phyloP scores from a whole-genome alignment of 208 protist species.

The Acanthamoeba pearcei region DNA sequence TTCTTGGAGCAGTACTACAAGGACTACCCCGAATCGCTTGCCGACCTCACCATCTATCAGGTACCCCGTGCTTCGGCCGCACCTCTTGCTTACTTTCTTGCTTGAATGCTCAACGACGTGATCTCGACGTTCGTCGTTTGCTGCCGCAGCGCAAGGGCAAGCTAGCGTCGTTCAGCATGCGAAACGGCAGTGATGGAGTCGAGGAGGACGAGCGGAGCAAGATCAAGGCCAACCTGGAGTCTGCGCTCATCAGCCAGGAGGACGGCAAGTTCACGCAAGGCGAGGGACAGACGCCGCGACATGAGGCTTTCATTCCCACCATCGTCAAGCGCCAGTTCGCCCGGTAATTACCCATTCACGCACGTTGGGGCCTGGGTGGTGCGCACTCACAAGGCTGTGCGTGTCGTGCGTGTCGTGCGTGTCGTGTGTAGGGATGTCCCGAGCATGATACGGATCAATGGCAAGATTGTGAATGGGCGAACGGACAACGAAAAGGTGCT shows the following conservation, averaged over 20 bases:
- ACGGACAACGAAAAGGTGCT: constrained; percentile 67
- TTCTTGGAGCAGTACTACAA: constrained; percentile 57
- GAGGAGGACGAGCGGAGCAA: constrained; percentile 9
- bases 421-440: background rate
- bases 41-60: constrained; percentile 63
- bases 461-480: constrained; percentile 41
- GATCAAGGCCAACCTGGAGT: constrained; percentile 41
- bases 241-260: constrained; percentile 32
- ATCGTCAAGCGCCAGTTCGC: constrained; percentile 59
- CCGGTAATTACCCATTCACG: background rate
- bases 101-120: background rate
- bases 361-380: background rate
- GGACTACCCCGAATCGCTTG: constrained; percentile 47
- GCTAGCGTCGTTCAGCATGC: constrained; percentile 63
- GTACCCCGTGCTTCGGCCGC: background rate
- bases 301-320: constrained; percentile 46
- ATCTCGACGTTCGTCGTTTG: background rate
- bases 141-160: constrained; percentile 7
- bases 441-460: constrained; percentile 58
- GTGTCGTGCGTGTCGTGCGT: too few relatives aligned
- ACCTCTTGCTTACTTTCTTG: too few relatives aligned
- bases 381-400: background rate
- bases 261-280: constrained; percentile 25
- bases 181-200: background rate
- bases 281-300: background rate